phyloP scores from a whole-genome alignment of 441 rosid species.

The Erodium trifolium region DNA sequence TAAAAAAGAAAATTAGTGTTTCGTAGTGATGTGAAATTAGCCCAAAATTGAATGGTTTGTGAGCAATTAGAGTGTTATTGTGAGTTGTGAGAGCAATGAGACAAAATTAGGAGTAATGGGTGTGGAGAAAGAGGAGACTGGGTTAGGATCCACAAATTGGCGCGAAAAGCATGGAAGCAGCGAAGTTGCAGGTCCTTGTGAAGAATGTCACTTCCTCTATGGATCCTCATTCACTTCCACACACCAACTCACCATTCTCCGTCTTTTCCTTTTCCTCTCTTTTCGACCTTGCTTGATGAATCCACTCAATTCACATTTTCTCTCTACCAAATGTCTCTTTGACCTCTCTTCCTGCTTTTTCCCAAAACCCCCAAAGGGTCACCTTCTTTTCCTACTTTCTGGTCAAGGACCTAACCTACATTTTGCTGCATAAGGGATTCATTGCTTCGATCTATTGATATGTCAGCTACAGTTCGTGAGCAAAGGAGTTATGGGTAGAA shows the following conservation, averaged over 20 bases:
- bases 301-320: neutral
- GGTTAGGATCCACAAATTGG: constrained; percentile 51
- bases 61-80: no score
- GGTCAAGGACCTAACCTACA: no score
- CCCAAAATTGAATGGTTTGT: no score
- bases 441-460: neutral
- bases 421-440: neutral
- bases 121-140: neutral
- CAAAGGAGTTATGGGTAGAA: neutral
- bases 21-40: no score
- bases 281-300: neutral
- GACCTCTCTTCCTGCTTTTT: neutral
- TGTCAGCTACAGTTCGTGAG: neutral
- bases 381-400: no score
- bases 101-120: no score
- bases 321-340: neutral
- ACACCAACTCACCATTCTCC: no score
- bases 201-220: constrained; percentile 35
- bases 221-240: no score
- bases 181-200: constrained; percentile 46
- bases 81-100: no score
- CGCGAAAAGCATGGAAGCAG: constrained; percentile 54
- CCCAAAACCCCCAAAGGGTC: neutral
- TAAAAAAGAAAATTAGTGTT: no score
- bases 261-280: no score